Base-by-base conservation (phyloP, 139 green algal species). In the Chlorella ohadii region DNA sequence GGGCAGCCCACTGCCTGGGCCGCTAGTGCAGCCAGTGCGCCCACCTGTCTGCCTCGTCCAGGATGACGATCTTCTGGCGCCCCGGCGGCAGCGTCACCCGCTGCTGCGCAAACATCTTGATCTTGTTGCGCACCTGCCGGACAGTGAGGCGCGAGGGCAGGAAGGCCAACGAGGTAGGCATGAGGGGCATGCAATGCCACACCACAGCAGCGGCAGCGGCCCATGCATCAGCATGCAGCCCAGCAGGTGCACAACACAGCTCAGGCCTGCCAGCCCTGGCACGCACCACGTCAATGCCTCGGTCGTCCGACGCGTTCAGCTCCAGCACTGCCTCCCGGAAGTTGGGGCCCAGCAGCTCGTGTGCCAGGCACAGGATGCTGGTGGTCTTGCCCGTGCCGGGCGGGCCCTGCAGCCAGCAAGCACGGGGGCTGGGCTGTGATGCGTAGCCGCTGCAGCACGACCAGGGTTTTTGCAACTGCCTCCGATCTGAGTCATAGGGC, bases 31-130 rank as follows among this genome's bases (percentile, higher is more conserved):
- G n/a, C n/a, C n/a, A n/a, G n/a, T n/a, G n/a, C n/a, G n/a, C 78
- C 1, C 70, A 94, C 95, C 94, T 96, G 88, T 99, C 97, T 51
- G 97, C 97, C 88, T 99, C 97, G 81, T 99, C 97, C 79, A 99
- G 86, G 44, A 99, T 98, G 34, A 99, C 91, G 31, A 99, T 95
- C 87, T 99, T 99, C 85, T 99, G 96, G 0, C 96, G 81, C 1
- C 96, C 96, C 0, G 92, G 92, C 3, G 97, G 97, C 71, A 99
- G 91, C 5, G 95, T 99, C 6, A 98, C 94, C 89, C 98, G 98
- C 84, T 98, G 98, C 87, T 99, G 97, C 4, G 97, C 97, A 93
- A 99, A 99, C 94, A 99, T 98, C 91, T 99, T 99, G 88, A 99
- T 99, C 86, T 98, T 99, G 92, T 99, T 99, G 64, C 97, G 92